Evolutionary conservation across 1,284 basidiomycete species (phyloP).

Genomic region (Leccinum subrobustum): DNA sequence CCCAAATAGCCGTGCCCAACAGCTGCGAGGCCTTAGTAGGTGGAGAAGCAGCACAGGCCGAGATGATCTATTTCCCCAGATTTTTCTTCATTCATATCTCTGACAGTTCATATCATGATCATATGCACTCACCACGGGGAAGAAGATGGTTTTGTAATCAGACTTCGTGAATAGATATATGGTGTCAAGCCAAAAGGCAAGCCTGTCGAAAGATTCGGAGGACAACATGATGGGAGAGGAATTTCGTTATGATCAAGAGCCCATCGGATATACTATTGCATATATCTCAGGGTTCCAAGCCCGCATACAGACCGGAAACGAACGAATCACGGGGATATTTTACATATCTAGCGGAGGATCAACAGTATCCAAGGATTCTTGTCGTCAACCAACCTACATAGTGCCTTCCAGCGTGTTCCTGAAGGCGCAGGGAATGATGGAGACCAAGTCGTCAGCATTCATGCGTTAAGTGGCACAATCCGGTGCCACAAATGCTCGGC

Average conservation of each 20-base stretch:
- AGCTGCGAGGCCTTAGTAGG: conserved; percentile 10
- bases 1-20: conserved; percentile 35
- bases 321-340: background rate
- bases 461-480: background rate
- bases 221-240: background rate
- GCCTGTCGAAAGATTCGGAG: background rate
- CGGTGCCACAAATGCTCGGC: background rate
- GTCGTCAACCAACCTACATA: background rate
- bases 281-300: background rate
- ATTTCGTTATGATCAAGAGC: background rate
- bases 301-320: background rate
- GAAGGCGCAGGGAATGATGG: background rate
- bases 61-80: conserved; percentile 30
- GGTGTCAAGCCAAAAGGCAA: conserved; percentile 13
- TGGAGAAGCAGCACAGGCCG: conserved; percentile 34
- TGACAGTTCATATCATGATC: background rate
- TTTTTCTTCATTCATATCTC: background rate
- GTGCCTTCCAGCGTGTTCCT: background rate
- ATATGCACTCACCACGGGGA: conserved; percentile 35
- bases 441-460: background rate
- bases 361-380: background rate
- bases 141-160: conserved; percentile 38
- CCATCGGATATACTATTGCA: background rate
- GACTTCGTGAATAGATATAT: conserved; percentile 36
- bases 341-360: background rate